phyloP scores from a whole-genome alignment of 2,329 filamentous ascomycete genomes.

The Pyricularia pennisetigena region DNA sequence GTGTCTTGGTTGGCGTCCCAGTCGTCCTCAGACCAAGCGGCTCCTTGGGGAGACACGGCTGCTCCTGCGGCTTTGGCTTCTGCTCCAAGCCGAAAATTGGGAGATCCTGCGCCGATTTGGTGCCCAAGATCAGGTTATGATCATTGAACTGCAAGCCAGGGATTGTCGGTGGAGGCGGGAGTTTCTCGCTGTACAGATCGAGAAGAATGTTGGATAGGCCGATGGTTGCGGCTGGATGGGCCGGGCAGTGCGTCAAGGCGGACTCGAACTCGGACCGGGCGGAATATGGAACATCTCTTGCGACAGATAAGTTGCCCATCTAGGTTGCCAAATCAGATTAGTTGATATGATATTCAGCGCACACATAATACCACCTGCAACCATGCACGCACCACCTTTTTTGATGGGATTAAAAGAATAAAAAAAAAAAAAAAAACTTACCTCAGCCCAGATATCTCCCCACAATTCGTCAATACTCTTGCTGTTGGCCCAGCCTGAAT shows the following conservation, averaged over 20 bases:
- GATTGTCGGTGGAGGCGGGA: slow-evolving; percentile 49
- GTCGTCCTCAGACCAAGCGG: slow-evolving; percentile 35
- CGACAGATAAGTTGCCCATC: slow-evolving; percentile 58
- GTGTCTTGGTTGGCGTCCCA: slow-evolving; percentile 3
- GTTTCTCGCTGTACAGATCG: slow-evolving; percentile 66
- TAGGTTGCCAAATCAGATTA: slow-evolving; percentile 19
- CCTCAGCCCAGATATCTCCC: slow-evolving; percentile 76
- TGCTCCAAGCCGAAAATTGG: neutral
- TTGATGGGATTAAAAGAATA: no score
- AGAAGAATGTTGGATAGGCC: slow-evolving; percentile 77
- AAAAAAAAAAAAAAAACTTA: slow-evolving; percentile 31
- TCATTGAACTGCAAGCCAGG: slow-evolving; percentile 28
- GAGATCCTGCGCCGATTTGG: neutral
- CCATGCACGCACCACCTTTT: no score
- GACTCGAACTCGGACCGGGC: slow-evolving; percentile 74
- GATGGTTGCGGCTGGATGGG: slow-evolving; percentile 73
- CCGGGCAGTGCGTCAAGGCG: slow-evolving; percentile 66
- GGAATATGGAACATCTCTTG: slow-evolving; percentile 51
- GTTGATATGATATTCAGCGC: slow-evolving; percentile 5
- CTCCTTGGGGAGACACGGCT: slow-evolving; percentile 25
- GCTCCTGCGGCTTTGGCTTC: slow-evolving; percentile 5
- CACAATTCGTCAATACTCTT: slow-evolving; percentile 77
- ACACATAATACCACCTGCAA: neutral
- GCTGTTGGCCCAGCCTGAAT: slow-evolving; percentile 65
- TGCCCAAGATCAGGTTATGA: slow-evolving; percentile 15